Conservation (phyloP, 208 protist species). For the Sergeia podlipaevii region DNA sequence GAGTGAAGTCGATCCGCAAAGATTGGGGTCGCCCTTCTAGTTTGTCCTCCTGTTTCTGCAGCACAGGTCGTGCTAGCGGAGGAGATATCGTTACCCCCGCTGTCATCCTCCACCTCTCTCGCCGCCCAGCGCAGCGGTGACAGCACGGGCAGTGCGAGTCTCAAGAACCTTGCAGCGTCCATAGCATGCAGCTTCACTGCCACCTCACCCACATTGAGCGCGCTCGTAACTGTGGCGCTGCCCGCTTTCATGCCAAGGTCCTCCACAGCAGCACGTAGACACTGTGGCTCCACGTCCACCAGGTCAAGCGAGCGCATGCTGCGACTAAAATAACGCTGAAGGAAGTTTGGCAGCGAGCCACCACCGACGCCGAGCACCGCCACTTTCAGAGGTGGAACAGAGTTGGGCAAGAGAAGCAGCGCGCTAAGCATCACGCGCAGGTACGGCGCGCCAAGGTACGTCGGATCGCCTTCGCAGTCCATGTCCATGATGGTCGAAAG, state of each 20-base stretch:
- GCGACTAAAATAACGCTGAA: slow-evolving; percentile 61
- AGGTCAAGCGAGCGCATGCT: slow-evolving; percentile 54
- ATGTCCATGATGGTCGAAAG: slow-evolving; percentile 28
- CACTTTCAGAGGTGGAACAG: slow-evolving; percentile 42
- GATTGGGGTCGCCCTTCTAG: too few species aligned
- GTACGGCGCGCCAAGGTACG: slow-evolving; percentile 74
- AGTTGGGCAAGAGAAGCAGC: slow-evolving; percentile 52
- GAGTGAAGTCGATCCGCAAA: too few species aligned
- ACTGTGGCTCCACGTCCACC: slow-evolving; percentile 76
- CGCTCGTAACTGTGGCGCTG: too few species aligned
- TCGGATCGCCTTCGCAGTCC: slow-evolving; percentile 57
- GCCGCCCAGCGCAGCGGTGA: neutral
- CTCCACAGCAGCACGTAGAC: slow-evolving; percentile 63
- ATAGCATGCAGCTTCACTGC: slow-evolving; percentile 32
- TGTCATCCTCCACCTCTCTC: neutral
- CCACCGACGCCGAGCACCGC: slow-evolving; percentile 78
- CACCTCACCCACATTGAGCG: slow-evolving; percentile 13
- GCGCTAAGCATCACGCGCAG: slow-evolving; percentile 73
- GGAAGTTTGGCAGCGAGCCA: slow-evolving; percentile 69
- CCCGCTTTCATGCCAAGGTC: slow-evolving; percentile 67
- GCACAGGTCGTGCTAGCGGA: too few species aligned
- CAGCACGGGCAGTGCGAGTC: neutral
- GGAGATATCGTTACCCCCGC: too few species aligned
- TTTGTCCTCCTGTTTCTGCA: too few species aligned
- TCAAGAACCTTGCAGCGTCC: slow-evolving; percentile 46